Evolutionary conservation across 306 rosid genomes (phyloP).

Genomic region (Castanea mollissima): DNA sequence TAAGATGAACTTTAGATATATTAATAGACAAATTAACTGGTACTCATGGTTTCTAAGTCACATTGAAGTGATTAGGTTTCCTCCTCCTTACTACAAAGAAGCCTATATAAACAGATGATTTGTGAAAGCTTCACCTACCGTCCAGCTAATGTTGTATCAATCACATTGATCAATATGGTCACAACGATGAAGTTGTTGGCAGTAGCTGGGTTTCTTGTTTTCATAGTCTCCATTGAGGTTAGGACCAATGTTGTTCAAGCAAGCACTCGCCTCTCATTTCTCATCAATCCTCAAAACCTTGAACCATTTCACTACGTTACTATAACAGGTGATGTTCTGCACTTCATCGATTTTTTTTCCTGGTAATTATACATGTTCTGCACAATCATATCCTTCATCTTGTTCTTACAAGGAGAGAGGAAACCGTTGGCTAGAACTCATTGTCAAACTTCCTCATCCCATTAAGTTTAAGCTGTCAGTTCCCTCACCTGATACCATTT

Average conservation of each 20-base stretch:
- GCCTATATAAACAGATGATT: slow-evolving; percentile 16
- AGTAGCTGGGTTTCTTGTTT: slow-evolving; percentile 37
- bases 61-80: slow-evolving; percentile 12
- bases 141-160: slow-evolving; percentile 15
- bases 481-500: neutral
- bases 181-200: slow-evolving; percentile 38
- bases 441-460: neutral
- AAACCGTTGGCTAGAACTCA: too few relatives aligned
- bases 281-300: slow-evolving; percentile 18
- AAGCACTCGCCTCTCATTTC: slow-evolving; percentile 35
- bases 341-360: neutral
- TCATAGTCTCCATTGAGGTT: slow-evolving; percentile 22
- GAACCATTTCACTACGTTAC: slow-evolving; percentile 51
- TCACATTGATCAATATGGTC: neutral
- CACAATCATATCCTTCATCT: too few relatives aligned
- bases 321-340: slow-evolving; percentile 49
- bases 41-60: neutral
- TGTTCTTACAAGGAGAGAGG: too few relatives aligned
- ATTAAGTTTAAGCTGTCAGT: neutral
- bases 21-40: neutral
- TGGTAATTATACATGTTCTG: too few relatives aligned
- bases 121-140: slow-evolving; percentile 22
- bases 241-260: slow-evolving; percentile 40
- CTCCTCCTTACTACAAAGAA: slow-evolving; percentile 21
- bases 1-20: neutral